phyloP scores from a whole-genome alignment of 176 grass and related monocot genomes.

The Carex kokanica region DNA sequence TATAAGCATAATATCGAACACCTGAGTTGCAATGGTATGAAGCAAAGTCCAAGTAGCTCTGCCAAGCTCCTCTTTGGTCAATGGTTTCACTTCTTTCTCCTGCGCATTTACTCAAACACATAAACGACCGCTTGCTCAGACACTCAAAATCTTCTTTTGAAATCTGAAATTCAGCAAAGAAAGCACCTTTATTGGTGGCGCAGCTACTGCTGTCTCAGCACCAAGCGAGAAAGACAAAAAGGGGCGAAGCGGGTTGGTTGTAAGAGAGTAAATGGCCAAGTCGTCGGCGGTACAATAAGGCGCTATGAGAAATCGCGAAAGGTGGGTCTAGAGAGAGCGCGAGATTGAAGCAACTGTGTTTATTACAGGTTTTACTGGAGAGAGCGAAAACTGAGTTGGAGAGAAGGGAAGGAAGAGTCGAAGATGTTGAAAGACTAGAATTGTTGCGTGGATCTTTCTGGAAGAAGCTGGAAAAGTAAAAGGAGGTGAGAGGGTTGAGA shows the following conservation, averaged over 20 bases:
- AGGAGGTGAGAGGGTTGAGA: too few species aligned
- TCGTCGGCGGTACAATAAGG: slow-evolving; percentile 16
- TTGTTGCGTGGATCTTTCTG: too few species aligned
- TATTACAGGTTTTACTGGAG: slow-evolving; percentile 22
- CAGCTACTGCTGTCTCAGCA: neutral
- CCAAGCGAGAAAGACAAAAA: slow-evolving; percentile 16
- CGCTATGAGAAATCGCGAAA: slow-evolving; percentile 35
- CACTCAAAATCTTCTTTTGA: neutral
- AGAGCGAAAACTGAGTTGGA: too few species aligned
- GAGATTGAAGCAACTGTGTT: slow-evolving; percentile 31
- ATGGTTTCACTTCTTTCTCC: slow-evolving; percentile 47
- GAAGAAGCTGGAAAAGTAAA: too few species aligned
- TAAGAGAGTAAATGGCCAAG: neutral
- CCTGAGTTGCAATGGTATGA: slow-evolving; percentile 76
- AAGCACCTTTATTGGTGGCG: slow-evolving; percentile 24
- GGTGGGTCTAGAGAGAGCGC: slow-evolving; percentile 33
- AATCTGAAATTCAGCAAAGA: neutral
- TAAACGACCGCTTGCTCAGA: neutral
- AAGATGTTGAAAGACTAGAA: too few species aligned
- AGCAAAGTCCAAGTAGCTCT: slow-evolving; percentile 91
- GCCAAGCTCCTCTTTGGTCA: slow-evolving; percentile 88
- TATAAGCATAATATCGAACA: slow-evolving; percentile 49
- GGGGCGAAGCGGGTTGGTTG: neutral
- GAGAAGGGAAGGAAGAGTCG: too few species aligned
- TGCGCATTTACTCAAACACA: slow-evolving; percentile 37